Evolutionary conservation across 345 rosid genomes (phyloP).

Genomic region (Conringia planisiliqua): DNA sequence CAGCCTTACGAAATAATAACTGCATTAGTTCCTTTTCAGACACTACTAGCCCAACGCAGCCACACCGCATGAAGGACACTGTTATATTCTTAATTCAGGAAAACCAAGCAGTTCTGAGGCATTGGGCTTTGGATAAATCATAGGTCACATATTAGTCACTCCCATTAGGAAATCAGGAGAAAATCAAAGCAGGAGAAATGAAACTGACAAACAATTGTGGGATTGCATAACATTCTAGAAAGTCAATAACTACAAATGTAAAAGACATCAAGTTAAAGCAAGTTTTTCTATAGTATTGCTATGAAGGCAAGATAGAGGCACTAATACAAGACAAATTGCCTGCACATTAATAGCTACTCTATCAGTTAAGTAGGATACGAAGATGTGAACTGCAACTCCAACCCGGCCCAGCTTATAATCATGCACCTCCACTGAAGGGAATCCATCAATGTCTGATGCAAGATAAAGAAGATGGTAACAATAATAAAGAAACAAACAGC

Average conservation of each 20-base stretch:
- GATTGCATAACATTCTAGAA: neutral
- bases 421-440: conserved; percentile 47
- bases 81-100: conserved; percentile 27
- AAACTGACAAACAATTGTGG: neutral
- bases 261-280: neutral
- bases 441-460: conserved; percentile 51
- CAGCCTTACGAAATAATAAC: conserved; percentile 21
- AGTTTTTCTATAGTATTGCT: neutral
- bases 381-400: conserved; percentile 45
- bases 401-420: conserved; percentile 43
- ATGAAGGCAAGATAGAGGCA: neutral
- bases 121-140: neutral
- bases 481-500: conserved; percentile 20
- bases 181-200: neutral
- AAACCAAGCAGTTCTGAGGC: conserved; percentile 8
- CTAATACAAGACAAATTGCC: neutral
- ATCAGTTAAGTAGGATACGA: conserved; percentile 51
- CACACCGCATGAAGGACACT: neutral
- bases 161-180: neutral
- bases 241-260: neutral
- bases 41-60: conserved; percentile 15
- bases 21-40: conserved; percentile 10
- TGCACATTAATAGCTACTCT: conserved; percentile 9
- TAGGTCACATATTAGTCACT: neutral
- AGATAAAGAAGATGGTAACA: conserved; percentile 53